A percentile compares a stretch with the other conserved stretches of the same genome.
Evolutionary conservation across 108 stramenopile genomes (phyloP).

Genomic region (Cyclotella sp.): DNA sequence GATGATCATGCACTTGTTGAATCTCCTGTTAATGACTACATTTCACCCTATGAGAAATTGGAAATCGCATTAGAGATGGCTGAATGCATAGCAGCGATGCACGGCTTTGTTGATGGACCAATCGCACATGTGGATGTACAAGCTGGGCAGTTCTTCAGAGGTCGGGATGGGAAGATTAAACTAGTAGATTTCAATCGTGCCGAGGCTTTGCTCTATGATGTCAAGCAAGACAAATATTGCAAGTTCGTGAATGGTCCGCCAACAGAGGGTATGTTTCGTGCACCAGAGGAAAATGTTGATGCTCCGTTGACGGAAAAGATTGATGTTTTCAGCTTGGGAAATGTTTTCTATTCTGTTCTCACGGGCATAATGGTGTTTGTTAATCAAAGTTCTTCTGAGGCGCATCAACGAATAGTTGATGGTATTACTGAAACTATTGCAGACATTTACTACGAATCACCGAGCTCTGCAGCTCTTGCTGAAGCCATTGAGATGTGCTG

Average conservation of each 20-base stretch:
- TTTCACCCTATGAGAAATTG: conserved; percentile 56
- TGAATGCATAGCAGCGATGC: conserved; percentile 65
- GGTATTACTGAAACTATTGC: conserved; percentile 26
- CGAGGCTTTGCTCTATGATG: conserved; percentile 68
- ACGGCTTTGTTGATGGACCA: conserved; percentile 64
- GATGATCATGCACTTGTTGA: conserved; percentile 11
- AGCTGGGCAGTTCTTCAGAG: conserved; percentile 63
- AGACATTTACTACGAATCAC: conserved; percentile 13
- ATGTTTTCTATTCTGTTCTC: conserved; percentile 69
- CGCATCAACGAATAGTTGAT: conserved; percentile 12
- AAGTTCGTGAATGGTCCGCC: conserved; percentile 58
- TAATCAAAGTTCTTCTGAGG: background rate
- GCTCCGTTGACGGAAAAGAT: conserved; percentile 59
- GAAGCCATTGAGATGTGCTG: conserved; percentile 65
- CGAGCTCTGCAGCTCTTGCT: conserved; percentile 37
- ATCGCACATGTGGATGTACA: conserved; percentile 81
- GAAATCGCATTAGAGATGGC: conserved; percentile 71
- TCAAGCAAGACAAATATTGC: conserved; percentile 61
- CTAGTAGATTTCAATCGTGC: conserved; percentile 88
- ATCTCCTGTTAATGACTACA: conserved; percentile 56
- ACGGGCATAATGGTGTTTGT: conserved; percentile 42
- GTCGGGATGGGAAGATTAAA: conserved; percentile 59
- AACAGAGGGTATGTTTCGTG: conserved; percentile 29
- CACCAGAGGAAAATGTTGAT: conserved; percentile 69
- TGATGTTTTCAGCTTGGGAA: conserved; percentile 75